A percentile compares a stretch with the other conserved stretches of the same genome.
These are phyloP conservation scores for Thymus quinquecostatus DNA, from an alignment of 257 asterid species.

Conservation along the genomic window DNA sequence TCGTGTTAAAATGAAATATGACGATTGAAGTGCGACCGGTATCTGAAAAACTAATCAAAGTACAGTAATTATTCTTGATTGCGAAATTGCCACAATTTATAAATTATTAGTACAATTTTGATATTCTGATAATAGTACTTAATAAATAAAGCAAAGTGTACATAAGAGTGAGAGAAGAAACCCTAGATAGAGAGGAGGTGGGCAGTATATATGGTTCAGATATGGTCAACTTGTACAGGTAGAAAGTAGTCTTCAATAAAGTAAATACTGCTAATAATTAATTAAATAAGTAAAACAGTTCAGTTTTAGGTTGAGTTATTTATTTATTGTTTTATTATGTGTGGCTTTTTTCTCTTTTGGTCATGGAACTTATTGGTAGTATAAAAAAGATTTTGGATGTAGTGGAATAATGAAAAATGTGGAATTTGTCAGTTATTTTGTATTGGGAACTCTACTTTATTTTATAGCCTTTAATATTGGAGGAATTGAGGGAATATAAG, in stretches of 20 bases:
- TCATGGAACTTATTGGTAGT: conserved; percentile 36
- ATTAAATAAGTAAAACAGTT: conserved; percentile 18
- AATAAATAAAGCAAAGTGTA: background rate
- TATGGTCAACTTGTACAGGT: conserved; percentile 38
- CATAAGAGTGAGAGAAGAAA: conserved; percentile 14
- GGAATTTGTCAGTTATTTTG: conserved; percentile 38
- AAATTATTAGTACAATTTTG: background rate
- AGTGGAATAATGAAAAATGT: conserved; percentile 35
- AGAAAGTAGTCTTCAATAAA: conserved; percentile 21
- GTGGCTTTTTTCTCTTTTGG: conserved; percentile 8
- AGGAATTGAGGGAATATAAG: background rate
- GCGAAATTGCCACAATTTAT: background rate
- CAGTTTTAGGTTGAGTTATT: conserved; percentile 15
- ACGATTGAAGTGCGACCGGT: too few species aligned
- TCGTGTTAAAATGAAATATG: too few species aligned
- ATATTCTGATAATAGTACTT: too few species aligned
- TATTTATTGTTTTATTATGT: conserved; percentile 11
- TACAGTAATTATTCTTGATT: too few species aligned
- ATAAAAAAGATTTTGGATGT: conserved; percentile 36
- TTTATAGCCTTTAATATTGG: conserved; percentile 2
- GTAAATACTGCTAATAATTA: background rate
- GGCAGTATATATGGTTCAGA: background rate
- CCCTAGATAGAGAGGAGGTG: conserved; percentile 22
- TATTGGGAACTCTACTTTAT: conserved; percentile 1
- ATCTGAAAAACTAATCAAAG: background rate